Conservation (phyloP, 2,329 filamentous ascomycete genomes). For the Huntiella savannae region DNA sequence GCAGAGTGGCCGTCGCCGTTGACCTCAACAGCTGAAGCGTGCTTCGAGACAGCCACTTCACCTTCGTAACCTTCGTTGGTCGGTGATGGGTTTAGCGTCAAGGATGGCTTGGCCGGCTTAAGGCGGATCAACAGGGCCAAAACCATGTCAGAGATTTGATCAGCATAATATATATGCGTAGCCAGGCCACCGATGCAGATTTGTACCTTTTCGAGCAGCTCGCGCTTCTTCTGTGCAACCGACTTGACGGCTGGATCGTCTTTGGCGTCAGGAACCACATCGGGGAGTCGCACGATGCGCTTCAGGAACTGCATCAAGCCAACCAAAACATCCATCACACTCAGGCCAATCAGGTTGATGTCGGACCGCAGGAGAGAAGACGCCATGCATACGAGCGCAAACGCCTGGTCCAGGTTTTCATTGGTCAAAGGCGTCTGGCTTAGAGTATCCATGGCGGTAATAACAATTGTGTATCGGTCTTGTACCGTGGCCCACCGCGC, state of each 20-base stretch:
- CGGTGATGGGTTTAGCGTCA: slow-evolving; percentile 25
- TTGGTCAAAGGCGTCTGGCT: slow-evolving; percentile 49
- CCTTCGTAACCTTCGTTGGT: slow-evolving; percentile 16
- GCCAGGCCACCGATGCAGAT: slow-evolving; percentile 77
- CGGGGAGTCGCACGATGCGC: slow-evolving; percentile 48
- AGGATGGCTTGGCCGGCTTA: slow-evolving; percentile 37
- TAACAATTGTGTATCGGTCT: slow-evolving; percentile 76
- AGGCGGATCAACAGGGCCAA: slow-evolving; percentile 59
- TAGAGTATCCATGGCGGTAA: slow-evolving; percentile 62
- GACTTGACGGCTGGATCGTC: slow-evolving; percentile 19
- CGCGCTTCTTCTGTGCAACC: slow-evolving; percentile 29
- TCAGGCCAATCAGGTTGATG: slow-evolving; percentile 85
- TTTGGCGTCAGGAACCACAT: slow-evolving; percentile 15
- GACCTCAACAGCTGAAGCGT: slow-evolving; percentile 5
- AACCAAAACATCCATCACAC: slow-evolving; percentile 84
- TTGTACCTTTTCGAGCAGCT: slow-evolving; percentile 53
- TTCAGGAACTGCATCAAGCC: slow-evolving; percentile 72
- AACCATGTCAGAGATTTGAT: slow-evolving; percentile 92
- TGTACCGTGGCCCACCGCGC: slow-evolving; percentile 84
- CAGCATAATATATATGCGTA: slow-evolving; percentile 90
- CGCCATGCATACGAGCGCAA: slow-evolving; percentile 59
- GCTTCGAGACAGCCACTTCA: neutral
- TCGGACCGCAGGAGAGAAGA: slow-evolving; percentile 69
- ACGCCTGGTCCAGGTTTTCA: slow-evolving; percentile 52
- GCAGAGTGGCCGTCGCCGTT: slow-evolving; percentile 13